A percentile compares a stretch with the other conserved stretches of the same genome.
phyloP scores from a whole-genome alignment of 352 stramenopile species.

The Globisporangium polare region DNA sequence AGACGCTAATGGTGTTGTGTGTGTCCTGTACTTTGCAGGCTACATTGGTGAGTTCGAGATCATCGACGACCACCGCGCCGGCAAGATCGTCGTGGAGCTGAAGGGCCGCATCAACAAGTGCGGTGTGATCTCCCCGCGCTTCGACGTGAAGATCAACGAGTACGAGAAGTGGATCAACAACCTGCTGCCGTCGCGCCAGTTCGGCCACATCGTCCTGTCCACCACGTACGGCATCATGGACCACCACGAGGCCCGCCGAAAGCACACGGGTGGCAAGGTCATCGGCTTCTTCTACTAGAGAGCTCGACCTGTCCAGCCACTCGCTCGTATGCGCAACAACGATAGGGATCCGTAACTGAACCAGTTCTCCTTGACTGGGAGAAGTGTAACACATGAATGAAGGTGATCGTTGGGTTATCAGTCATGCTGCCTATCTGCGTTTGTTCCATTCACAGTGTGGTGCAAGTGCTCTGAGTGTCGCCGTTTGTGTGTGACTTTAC shows the following conservation, averaged over 20 bases:
- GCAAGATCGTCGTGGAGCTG: slow-evolving; percentile 99
- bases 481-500: too few species aligned
- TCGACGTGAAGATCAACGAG: slow-evolving; percentile 96
- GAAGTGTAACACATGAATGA: slow-evolving; percentile 10
- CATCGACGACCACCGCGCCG: slow-evolving; percentile 98
- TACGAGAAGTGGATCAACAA: slow-evolving; percentile 99
- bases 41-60: slow-evolving; percentile 99
- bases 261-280: slow-evolving; percentile 99
- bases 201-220: slow-evolving; percentile 96
- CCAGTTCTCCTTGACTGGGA: background rate
- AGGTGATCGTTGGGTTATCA: slow-evolving; percentile 15
- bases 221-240: slow-evolving; percentile 92
- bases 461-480: background rate
- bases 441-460: background rate
- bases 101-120: slow-evolving; percentile 99
- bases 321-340: background rate
- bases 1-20: background rate
- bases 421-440: background rate
- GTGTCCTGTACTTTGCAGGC: slow-evolving; percentile 40
- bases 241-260: slow-evolving; percentile 94
- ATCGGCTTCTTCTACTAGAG: slow-evolving; percentile 99
- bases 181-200: slow-evolving; percentile 98
- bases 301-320: background rate
- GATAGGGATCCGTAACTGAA: slow-evolving; percentile 17
- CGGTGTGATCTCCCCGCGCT: slow-evolving; percentile 98